phyloP scores from a whole-genome alignment of 1,284 basidiomycete genomes.

The Thelephora terrestris region DNA sequence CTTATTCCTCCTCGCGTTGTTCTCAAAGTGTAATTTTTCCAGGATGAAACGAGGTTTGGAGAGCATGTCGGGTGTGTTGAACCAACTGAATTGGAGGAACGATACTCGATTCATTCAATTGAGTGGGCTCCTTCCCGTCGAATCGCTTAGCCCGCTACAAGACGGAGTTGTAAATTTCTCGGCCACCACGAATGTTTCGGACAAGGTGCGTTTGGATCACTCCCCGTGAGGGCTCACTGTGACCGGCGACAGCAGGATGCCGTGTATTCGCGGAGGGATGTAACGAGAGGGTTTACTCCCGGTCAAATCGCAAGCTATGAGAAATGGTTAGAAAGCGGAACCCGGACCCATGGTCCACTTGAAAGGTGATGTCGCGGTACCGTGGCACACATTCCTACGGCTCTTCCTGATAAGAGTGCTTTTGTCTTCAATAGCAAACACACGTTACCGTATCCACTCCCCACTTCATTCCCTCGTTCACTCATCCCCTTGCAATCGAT shows the following conservation, averaged over 20 bases:
- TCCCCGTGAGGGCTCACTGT: slow-evolving; percentile 12
- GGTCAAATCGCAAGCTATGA: slow-evolving; percentile 28
- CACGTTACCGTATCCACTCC: slow-evolving; percentile 18
- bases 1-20: neutral
- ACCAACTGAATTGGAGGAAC: slow-evolving; percentile 44
- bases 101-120: slow-evolving; percentile 49
- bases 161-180: slow-evolving; percentile 37
- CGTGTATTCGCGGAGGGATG: slow-evolving; percentile 32
- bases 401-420: neutral
- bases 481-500: slow-evolving; percentile 11
- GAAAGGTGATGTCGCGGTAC: neutral
- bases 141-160: slow-evolving; percentile 13
- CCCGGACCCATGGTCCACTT: neutral
- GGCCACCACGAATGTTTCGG: slow-evolving; percentile 10
- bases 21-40: neutral
- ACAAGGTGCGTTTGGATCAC: neutral
- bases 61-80: slow-evolving; percentile 37
- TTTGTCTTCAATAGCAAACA: slow-evolving; percentile 15
- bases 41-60: slow-evolving; percentile 31
- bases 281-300: slow-evolving; percentile 44
- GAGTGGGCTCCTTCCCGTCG: slow-evolving; percentile 40
- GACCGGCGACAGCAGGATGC: slow-evolving; percentile 4
- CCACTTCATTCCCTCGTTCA: slow-evolving; percentile 21
- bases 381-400: neutral
- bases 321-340: slow-evolving; percentile 19